phyloP scores from a whole-genome alignment of 169 alveolate genomes.

The Eimeria zaria region DNA sequence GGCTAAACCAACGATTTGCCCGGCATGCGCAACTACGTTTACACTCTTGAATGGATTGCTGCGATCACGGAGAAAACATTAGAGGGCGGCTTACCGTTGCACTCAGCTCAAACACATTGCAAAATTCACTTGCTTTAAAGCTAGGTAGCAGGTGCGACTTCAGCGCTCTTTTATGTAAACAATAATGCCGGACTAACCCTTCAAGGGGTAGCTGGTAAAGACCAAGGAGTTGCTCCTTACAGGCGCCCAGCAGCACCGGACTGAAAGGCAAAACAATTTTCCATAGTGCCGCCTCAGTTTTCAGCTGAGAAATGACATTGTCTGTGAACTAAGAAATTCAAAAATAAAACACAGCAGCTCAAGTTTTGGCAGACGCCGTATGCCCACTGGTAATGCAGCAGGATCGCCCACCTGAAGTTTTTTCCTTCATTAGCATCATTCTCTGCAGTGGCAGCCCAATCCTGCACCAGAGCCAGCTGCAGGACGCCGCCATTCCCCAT shows the following conservation, averaged over 20 bases:
- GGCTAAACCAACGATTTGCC: conserved; percentile 42
- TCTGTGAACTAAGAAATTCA: background rate
- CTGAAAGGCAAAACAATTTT: background rate
- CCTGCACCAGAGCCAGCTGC: conserved; percentile 44
- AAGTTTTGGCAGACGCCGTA: background rate
- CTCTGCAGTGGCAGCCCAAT: conserved; percentile 32
- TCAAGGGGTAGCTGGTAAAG: conserved; percentile 43
- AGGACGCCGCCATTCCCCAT: conserved; percentile 51
- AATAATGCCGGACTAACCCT: conserved; percentile 16
- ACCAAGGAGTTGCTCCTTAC: conserved; percentile 59
- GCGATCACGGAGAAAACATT: background rate
- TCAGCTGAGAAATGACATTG: background rate
- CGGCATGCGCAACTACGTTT: conserved; percentile 50
- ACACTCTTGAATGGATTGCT: conserved; percentile 49
- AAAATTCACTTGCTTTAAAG: background rate
- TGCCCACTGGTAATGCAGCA: background rate
- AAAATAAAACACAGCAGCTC: background rate
- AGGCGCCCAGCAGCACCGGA: conserved; percentile 52
- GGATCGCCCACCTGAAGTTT: background rate
- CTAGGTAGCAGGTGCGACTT: background rate
- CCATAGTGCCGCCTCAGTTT: background rate
- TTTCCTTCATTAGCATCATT: too few relatives aligned
- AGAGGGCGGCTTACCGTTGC: background rate
- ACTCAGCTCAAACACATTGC: background rate
- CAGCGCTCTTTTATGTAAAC: too few relatives aligned